A percentile compares a stretch with the other conserved stretches of the same genome.
phyloP scores from a whole-genome alignment of 106 monocot genomes.

The Iris macrosiphon region DNA sequence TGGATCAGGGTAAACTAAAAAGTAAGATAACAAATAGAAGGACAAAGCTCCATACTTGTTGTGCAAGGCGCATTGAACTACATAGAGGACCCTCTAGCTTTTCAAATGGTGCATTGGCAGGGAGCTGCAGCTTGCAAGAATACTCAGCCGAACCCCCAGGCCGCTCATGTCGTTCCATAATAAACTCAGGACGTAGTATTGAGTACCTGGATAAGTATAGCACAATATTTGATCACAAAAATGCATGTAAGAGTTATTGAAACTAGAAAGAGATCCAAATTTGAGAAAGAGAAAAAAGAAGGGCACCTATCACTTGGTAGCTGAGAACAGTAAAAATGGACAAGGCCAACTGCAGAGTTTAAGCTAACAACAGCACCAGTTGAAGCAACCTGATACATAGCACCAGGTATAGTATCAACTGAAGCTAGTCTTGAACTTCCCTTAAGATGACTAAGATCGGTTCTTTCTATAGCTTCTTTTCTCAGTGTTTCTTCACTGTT shows the following conservation, averaged over 20 bases:
- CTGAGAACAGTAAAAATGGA: constrained; percentile 98
- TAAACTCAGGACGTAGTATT: constrained; percentile 96
- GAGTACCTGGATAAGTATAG: constrained; percentile 58
- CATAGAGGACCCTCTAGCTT: constrained; percentile 92
- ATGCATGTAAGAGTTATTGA: background rate
- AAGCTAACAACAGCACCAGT: constrained; percentile 97
- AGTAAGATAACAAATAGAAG: background rate
- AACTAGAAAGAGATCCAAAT: background rate
- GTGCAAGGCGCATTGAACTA: constrained; percentile 89
- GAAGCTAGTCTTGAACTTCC: constrained; percentile 46
- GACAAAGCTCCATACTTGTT: constrained; percentile 42
- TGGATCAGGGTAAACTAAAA: no score
- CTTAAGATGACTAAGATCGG: constrained; percentile 97
- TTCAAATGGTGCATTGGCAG: constrained; percentile 97
- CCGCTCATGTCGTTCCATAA: constrained; percentile 83
- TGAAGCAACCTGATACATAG: constrained; percentile 86
- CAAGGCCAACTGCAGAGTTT: constrained; percentile 98
- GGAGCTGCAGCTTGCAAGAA: constrained; percentile 97
- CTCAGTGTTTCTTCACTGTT: constrained; percentile 98
- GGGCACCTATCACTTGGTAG: constrained; percentile 88
- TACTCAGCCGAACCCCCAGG: constrained; percentile 68
- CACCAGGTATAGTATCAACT: constrained; percentile 50
- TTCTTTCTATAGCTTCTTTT: constrained; percentile 96
- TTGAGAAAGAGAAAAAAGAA: background rate
- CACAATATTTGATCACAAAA: background rate